Conservation (phyloP, 305 asterid species). For the Fraxinus sp. region DNA sequence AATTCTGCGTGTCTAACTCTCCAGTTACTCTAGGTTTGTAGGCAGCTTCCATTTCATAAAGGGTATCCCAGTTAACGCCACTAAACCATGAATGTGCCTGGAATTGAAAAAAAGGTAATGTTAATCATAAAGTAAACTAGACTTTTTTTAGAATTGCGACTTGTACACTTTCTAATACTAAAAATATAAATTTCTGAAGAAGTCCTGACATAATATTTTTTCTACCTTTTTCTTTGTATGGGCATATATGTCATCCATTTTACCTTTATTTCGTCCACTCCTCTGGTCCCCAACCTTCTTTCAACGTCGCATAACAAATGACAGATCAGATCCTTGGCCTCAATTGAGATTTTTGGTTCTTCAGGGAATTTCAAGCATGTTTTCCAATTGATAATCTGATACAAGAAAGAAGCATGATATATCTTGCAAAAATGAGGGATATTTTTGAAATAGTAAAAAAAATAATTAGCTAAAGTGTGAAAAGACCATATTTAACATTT, state of each 20-base stretch:
- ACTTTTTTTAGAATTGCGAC: background rate
- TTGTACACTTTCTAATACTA: background rate
- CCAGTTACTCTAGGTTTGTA: constrained; percentile 89
- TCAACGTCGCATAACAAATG: constrained; percentile 85
- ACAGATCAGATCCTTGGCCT: constrained; percentile 86
- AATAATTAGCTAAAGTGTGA: background rate
- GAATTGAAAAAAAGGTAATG: constrained; percentile 21
- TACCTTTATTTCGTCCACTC: constrained; percentile 94
- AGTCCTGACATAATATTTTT: background rate
- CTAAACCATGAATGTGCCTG: constrained; percentile 93
- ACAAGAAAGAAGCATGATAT: constrained; percentile 3
- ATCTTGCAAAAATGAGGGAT: background rate
- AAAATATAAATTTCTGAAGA: background rate
- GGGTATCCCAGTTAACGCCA: constrained; percentile 74
- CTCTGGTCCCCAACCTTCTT: constrained; percentile 85
- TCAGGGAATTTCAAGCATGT: constrained; percentile 90
- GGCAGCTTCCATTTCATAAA: constrained; percentile 95
- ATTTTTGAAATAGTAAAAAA: background rate
- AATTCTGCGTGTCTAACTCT: constrained; percentile 91
- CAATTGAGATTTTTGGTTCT: constrained; percentile 77
- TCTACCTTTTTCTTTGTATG: background rate
- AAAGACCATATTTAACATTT: background rate
- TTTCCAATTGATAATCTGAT: constrained; percentile 75
- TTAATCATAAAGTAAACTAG: background rate
- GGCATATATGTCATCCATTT: background rate